Percentiles rank a stretch among this genome's conserved stretches.
These are phyloP conservation scores for Elaeis guineensis DNA, from an alignment of 176 grass and related monocot genomes.

Conservation along the genomic window DNA sequence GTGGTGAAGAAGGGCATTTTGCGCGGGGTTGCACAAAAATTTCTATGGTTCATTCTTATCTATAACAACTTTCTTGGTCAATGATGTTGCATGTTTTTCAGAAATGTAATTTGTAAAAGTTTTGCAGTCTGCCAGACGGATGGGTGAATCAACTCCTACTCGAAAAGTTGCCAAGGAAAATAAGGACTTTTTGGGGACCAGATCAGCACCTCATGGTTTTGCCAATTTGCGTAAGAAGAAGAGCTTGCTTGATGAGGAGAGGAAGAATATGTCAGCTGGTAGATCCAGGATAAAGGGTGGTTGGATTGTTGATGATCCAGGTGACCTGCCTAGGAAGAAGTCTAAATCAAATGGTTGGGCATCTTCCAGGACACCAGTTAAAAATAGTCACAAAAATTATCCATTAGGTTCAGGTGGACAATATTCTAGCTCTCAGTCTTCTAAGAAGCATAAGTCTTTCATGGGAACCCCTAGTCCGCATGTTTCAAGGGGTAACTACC, in stretches of 20 bases:
- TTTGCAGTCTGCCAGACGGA: slow-evolving; percentile 35
- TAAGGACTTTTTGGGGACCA: slow-evolving; percentile 31
- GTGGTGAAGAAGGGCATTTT: slow-evolving; percentile 69
- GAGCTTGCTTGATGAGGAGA: slow-evolving; percentile 37
- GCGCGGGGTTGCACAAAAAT: slow-evolving; percentile 67
- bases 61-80: not conserved
- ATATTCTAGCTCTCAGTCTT: slow-evolving; percentile 40
- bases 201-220: slow-evolving; percentile 49
- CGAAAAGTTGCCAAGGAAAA: slow-evolving; percentile 28
- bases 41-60: slow-evolving; percentile 33
- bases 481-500: slow-evolving; percentile 22
- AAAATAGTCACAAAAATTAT: slow-evolving; percentile 19
- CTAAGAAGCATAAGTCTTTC: slow-evolving; percentile 21
- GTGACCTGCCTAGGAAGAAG: slow-evolving; percentile 41
- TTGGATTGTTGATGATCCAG: slow-evolving; percentile 46
- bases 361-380: slow-evolving; percentile 33
- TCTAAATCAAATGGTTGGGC: slow-evolving; percentile 40
- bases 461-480: slow-evolving; percentile 12
- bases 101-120: slow-evolving; percentile 9
- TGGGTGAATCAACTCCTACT: slow-evolving; percentile 33
- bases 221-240: slow-evolving; percentile 44
- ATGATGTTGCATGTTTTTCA: not conserved
- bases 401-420: slow-evolving; percentile 13
- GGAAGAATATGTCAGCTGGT: slow-evolving; percentile 20
- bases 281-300: slow-evolving; percentile 61